These are phyloP conservation scores for Hypoxylon perforatum DNA, from an alignment of 495 filamentous ascomycete genomes.

Conservation along the genomic window DNA sequence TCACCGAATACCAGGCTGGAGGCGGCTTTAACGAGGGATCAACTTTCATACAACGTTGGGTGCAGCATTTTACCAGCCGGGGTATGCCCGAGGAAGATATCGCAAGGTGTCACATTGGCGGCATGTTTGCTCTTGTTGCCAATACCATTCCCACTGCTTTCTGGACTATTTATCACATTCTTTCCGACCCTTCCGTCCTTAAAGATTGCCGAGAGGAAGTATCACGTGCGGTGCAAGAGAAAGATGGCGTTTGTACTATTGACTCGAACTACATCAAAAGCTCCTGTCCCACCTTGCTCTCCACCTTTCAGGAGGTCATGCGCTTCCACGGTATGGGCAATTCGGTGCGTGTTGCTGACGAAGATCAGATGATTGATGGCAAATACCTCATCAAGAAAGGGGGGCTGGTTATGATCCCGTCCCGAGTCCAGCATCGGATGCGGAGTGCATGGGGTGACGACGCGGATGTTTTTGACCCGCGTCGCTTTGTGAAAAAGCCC, in stretches of 20 bases:
- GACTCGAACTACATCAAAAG: conserved; percentile 28
- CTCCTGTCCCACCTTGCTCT: conserved; percentile 40
- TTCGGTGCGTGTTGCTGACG: conserved; percentile 28
- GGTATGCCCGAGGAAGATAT: conserved; percentile 9
- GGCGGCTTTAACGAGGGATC: not conserved
- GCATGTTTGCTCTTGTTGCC: conserved; percentile 20
- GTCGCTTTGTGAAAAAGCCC: conserved; percentile 33
- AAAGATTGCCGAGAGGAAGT: conserved; percentile 42
- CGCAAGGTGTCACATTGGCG: conserved; percentile 22
- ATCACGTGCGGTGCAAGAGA: conserved; percentile 12
- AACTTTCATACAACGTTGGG: not conserved
- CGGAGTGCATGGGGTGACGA: conserved; percentile 34
- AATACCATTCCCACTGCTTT: conserved; percentile 24
- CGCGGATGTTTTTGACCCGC: conserved; percentile 32
- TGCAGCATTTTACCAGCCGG: not conserved
- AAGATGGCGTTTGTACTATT: not conserved
- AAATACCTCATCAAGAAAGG: conserved; percentile 48
- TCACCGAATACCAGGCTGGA: conserved; percentile 1
- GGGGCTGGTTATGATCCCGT: conserved; percentile 31
- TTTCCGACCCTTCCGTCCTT: conserved; percentile 16
- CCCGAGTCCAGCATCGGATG: conserved; percentile 26
- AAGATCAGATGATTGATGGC: conserved; percentile 42
- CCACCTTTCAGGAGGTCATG: conserved; percentile 45
- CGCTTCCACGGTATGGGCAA: conserved; percentile 30
- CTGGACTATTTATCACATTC: conserved; percentile 29